phyloP scores from a whole-genome alignment of 1,139 yeast species.

The Sugiyamaella japonica region DNA sequence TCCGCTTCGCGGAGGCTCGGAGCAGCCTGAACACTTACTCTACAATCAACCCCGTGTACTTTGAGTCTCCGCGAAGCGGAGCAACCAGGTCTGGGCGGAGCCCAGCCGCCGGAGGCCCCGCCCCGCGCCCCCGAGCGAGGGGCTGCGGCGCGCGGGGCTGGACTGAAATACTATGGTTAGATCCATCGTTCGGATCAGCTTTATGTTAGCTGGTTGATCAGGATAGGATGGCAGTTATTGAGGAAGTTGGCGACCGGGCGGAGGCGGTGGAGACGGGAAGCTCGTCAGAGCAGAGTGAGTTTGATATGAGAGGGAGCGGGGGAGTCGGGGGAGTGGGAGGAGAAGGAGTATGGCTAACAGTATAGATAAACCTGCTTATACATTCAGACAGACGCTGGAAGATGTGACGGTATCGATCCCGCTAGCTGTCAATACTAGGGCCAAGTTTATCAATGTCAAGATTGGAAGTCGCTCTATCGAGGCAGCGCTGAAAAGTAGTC shows the following conservation, averaged over 20 bases:
- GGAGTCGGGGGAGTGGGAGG: too few relatives aligned
- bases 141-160: too few relatives aligned
- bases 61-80: too few relatives aligned
- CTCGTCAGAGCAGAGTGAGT: not conserved
- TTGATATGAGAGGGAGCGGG: not conserved
- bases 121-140: too few relatives aligned
- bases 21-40: too few relatives aligned
- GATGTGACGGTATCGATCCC: conserved; percentile 44
- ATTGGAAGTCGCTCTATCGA: conserved; percentile 33
- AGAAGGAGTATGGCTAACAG: not conserved
- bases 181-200: too few relatives aligned
- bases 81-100: too few relatives aligned
- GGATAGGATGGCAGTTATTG: conserved; percentile 13
- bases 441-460: conserved; percentile 39
- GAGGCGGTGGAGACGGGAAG: not conserved
- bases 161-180: too few relatives aligned
- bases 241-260: conserved; percentile 11
- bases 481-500: conserved; percentile 32
- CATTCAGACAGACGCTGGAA: conserved; percentile 46
- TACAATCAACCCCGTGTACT: too few relatives aligned
- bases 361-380: conserved; percentile 26
- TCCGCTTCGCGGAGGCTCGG: too few relatives aligned
- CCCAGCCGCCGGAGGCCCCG: too few relatives aligned
- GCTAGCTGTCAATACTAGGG: conserved; percentile 41
- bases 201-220: not conserved